Conservation (phyloP, 164 flowering plant genomes). For the Euptelea pleiosperma region DNA sequence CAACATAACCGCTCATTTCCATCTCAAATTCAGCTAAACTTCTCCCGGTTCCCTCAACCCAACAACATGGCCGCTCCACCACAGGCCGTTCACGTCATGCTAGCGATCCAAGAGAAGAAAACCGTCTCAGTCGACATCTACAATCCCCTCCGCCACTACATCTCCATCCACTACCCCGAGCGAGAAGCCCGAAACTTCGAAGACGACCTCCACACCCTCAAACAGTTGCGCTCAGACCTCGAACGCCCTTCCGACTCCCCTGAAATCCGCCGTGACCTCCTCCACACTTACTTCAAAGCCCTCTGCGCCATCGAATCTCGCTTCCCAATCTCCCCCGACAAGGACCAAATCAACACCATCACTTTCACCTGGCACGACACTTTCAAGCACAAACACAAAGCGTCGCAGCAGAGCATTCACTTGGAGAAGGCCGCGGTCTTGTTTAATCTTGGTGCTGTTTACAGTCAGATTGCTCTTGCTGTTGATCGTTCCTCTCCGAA, state of each 20-base stretch:
- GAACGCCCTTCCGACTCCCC: conserved; percentile 56
- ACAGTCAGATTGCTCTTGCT: conserved; percentile 78
- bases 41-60: no score
- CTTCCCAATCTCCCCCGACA: conserved; percentile 89
- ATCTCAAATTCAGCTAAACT: no score
- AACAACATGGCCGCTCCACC: conserved; percentile 11
- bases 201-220: conserved; percentile 75
- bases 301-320: conserved; percentile 77
- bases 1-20: no score
- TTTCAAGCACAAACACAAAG: conserved; percentile 72
- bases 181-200: conserved; percentile 89
- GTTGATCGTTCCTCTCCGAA: conserved; percentile 55
- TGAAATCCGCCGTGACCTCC: conserved; percentile 73
- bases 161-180: conserved; percentile 69
- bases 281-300: conserved; percentile 60
- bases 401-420: conserved; percentile 78
- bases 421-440: conserved; percentile 90
- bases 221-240: conserved; percentile 56
- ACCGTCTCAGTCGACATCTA: conserved; percentile 64
- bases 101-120: conserved; percentile 91
- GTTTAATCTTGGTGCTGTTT: conserved; percentile 85
- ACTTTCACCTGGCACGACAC: conserved; percentile 83
- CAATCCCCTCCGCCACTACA: conserved; percentile 83
- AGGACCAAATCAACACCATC: conserved; percentile 67
- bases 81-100: conserved; percentile 58